Base-by-base conservation (phyloP, 108 stramenopile species). In the Fistulifera solaris region DNA sequence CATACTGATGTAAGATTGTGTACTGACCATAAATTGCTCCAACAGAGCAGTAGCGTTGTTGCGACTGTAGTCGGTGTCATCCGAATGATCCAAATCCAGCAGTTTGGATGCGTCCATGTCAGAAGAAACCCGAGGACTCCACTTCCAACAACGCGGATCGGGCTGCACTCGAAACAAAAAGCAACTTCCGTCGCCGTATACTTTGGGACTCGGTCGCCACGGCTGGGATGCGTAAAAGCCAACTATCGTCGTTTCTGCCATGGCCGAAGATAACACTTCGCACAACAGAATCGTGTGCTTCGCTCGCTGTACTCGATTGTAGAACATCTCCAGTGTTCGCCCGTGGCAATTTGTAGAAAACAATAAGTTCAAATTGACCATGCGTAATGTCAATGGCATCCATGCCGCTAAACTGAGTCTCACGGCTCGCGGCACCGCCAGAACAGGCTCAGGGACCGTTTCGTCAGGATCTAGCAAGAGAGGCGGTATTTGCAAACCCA, bases 171-270 rank as follows among this genome's bases (percentile, higher is more conserved):
- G 76, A 61, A 92, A 92, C 47, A 92, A 50, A 52, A 92, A 85
- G 58, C 85, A 87, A 38, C 67, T 72, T 7, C 85, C 85, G 65
- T 85, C 85, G 11, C 85, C 89, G 52, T 85, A 87, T 5, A 70
- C 58, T 45, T 53, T 52, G 15, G 67, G 52, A 5, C 69, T 70
- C 18, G 59, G 58, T n/a, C 75, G 68, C 89, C 89, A 92, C 19
- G 79, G 66, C 46, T 87, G 77, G 19, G 82, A 75, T 5, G 85
- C 83, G 63, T 77, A 92, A 77, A 82, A 78, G 28, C 89, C 89
- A 61, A 92, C 71, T 10, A 66, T 66, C 19, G 67, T 69, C 18
- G 48, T 31, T 21, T 38, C 54, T 43, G 40, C 25, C 17, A 11
- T 25, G 39, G 45, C 44, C 1, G 51, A 21, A 8, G 41, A 28